A percentile compares a stretch with the other conserved stretches of the same genome.
Evolutionary conservation across 164 flowering plant species (phyloP).

Genomic region (Chimonanthus salicifolius): DNA sequence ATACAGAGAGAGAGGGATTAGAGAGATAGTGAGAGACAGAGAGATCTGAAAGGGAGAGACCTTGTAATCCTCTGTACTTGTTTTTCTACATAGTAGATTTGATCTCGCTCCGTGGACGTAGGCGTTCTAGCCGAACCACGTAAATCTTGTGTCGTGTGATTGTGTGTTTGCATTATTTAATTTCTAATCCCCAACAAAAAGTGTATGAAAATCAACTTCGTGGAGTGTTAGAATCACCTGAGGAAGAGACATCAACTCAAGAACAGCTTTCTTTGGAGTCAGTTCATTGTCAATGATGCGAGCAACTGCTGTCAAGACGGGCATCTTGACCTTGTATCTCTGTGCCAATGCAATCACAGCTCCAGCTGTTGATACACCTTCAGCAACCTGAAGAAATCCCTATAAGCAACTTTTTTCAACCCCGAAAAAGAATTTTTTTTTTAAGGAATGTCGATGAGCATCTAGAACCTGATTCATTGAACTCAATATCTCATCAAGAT

Average conservation of each 20-base stretch:
- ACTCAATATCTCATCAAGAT: slow-evolving; percentile 70
- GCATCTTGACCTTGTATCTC: slow-evolving; percentile 93
- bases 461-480: slow-evolving; percentile 84
- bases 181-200: too few relatives aligned
- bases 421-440: background rate
- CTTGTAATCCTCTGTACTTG: too few relatives aligned
- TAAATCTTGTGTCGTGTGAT: too few relatives aligned
- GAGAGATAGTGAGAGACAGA: too few relatives aligned
- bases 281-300: slow-evolving; percentile 88
- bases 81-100: too few relatives aligned
- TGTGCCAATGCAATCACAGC: slow-evolving; percentile 95
- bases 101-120: too few relatives aligned
- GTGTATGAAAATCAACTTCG: background rate
- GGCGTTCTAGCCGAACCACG: too few relatives aligned
- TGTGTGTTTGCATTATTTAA: too few relatives aligned
- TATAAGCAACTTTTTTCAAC: slow-evolving; percentile 2
- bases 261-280: slow-evolving; percentile 83
- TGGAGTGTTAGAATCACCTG: slow-evolving; percentile 43
- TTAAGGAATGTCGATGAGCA: background rate
- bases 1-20: too few relatives aligned
- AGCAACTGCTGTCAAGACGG: slow-evolving; percentile 94
- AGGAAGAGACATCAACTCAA: slow-evolving; percentile 87
- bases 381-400: slow-evolving; percentile 61
- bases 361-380: slow-evolving; percentile 97
- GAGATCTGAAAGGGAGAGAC: too few relatives aligned